Evolutionary conservation across 2,329 filamentous ascomycete genomes (phyloP).

Genomic region (Phaeoacremonium minimum): DNA sequence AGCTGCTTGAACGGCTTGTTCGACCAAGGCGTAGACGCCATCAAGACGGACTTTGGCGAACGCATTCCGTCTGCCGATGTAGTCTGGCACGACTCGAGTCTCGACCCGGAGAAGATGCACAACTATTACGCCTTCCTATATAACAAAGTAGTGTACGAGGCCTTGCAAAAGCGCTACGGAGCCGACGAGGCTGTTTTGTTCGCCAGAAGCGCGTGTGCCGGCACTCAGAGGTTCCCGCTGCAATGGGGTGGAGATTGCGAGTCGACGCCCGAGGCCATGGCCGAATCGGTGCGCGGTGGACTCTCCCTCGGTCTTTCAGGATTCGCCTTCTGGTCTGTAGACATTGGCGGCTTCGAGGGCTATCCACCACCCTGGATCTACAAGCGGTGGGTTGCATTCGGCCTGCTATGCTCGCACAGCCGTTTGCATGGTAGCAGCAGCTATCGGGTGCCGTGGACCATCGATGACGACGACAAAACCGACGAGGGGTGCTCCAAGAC

Average conservation of each 20-base stretch:
- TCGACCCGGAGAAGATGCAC: slow-evolving; percentile 65
- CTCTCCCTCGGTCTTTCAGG: slow-evolving; percentile 20
- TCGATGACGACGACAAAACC: slow-evolving; percentile 58
- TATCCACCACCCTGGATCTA: slow-evolving; percentile 64
- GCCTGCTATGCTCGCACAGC: slow-evolving; percentile 65
- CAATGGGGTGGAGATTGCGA: slow-evolving; percentile 75
- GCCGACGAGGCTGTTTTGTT: slow-evolving; percentile 58
- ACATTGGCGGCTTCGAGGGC: slow-evolving; percentile 54
- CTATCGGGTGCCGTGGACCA: slow-evolving; percentile 72
- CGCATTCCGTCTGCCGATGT: slow-evolving; percentile 63
- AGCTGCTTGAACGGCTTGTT: slow-evolving; percentile 59
- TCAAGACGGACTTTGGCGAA: slow-evolving; percentile 77
- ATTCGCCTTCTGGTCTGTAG: slow-evolving; percentile 23
- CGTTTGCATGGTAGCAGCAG: slow-evolving; percentile 65
- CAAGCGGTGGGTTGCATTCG: slow-evolving; percentile 76
- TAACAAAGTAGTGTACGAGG: slow-evolving; percentile 66
- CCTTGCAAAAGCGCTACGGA: slow-evolving; percentile 50
- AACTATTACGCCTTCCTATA: slow-evolving; percentile 74
- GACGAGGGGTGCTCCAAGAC: slow-evolving; percentile 49
- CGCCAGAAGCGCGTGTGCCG: slow-evolving; percentile 62
- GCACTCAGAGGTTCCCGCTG: slow-evolving; percentile 65
- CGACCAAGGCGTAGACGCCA: slow-evolving; percentile 64
- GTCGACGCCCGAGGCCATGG: slow-evolving; percentile 68
- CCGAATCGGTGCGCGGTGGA: slow-evolving; percentile 44
- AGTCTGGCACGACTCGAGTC: slow-evolving; percentile 55